Conservation (phyloP, 768 basidiomycete genomes). For the Tylopilus rubrobrunneus region DNA sequence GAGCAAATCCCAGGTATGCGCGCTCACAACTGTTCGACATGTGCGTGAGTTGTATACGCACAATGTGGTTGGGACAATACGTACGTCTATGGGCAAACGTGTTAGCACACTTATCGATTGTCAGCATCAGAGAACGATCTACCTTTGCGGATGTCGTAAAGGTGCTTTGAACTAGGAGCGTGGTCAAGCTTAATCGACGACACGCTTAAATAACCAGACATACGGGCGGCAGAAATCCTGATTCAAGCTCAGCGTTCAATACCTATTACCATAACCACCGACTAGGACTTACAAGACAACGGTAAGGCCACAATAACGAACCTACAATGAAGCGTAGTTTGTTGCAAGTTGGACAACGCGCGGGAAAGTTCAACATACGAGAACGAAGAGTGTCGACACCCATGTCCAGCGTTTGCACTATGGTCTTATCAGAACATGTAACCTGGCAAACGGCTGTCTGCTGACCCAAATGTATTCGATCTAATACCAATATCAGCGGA, state of each 20-base stretch:
- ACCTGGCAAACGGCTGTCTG: not conserved
- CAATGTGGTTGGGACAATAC: not conserved
- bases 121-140: not conserved
- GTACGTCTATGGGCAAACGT: not conserved
- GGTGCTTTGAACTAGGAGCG: not conserved
- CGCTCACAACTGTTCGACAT: constrained; percentile 3
- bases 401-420: constrained; percentile 9
- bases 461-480: constrained; percentile 14
- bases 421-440: not conserved
- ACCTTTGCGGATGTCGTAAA: constrained; percentile 6
- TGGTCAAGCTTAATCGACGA: not conserved
- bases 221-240: not conserved
- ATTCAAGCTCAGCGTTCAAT: not conserved
- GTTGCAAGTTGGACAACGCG: not conserved
- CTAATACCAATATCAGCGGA: not conserved
- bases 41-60: not conserved
- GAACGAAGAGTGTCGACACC: constrained; percentile 8
- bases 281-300: constrained; percentile 1
- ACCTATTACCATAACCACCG: too few species aligned
- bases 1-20: not conserved
- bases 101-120: not conserved
- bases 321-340: not conserved
- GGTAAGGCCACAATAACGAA: constrained; percentile 9
- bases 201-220: not conserved
- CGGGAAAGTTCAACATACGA: not conserved